Evolutionary conservation across 495 filamentous ascomycete species (phyloP), one percentile per base, ranked within the genome.

Genomic region (Mycothermus thermophilus): DNA sequence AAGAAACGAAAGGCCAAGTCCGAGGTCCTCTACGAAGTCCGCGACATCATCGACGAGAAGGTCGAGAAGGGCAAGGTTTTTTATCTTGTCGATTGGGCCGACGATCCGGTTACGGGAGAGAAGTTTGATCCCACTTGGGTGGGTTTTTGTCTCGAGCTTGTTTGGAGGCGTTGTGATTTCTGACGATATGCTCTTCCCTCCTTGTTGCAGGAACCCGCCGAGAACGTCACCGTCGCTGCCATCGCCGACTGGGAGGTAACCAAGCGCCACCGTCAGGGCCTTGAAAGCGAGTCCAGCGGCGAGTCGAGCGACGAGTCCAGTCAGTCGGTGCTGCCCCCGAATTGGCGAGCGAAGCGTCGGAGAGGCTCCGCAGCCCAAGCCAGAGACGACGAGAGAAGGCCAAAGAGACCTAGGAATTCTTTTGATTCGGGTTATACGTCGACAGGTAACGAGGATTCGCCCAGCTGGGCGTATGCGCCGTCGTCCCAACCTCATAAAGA

Each of bases 41-140:
- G 48, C 4, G 51, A 40, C 42, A 63, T 66, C 11, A 31, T 64
- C 24, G 52, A 47, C 24, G 60, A 66, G 53, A 58, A 54, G 37
- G 5, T n/a, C 6, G 32, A 42, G 17, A 37, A 34, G 12, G 50
- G 57, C 8, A 48, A 47, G 30, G 37, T 44, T 20, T 37, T 44
- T 8, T 66, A 63, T 32, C 14, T 44, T 32, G 46, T 64, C 20
- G 61, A 65, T 34, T 65, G 61, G 63, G 55, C 44, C 5, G 48
- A 52, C 24, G 44, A 54, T 32, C 57, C 63, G 32, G 27, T 33
- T 10, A 55, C 52, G 13, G 58, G 61, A 11, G 34, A 53, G 35
- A 32, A 16, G 1, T 58, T 58, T 40, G 18, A 38, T 14, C 58
- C 55, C 13, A 55, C 49, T 30, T 66, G 63, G 63, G 63, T 65